Base-by-base conservation (phyloP, 805 yeast species). In the Starmera caribaea region DNA sequence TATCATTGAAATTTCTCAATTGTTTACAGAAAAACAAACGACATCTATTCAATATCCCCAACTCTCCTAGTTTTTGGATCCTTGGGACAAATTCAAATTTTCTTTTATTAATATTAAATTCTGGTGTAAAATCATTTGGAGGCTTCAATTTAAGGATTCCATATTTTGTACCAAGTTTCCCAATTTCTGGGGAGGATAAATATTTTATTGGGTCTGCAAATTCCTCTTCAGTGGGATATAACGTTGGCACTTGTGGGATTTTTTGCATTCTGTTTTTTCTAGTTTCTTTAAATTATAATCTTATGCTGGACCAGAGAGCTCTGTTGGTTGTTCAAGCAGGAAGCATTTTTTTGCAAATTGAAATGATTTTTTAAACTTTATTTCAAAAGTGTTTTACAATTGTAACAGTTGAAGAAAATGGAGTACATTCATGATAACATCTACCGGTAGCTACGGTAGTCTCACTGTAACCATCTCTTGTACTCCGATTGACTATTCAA, bases 81-180 rank as follows among this genome's bases (percentile, higher is more conserved):
- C 94, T 58, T 8, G 87, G 81, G 45, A 74, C 79, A 52, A 84
- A 83, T 37, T 59, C 67, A 57, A 83, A 82, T n/a, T 53, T 54
- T 7, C 61, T 50, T 35, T 65, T 62, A 37, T 81, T 67, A 16
- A 82, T 61, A 40, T 76, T 67, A 45, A 81, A 69, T 0, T 74
- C 75, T 3, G 71, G 80, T 15, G 60, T 54, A 64, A 73, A 74
- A 2, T 47, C 50, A 0, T 43, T 42, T 0, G 90, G 89, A 5
- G 94, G 80, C 7, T 73, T 64, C 3, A 89, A 55, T 52, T 88
- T 89, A 34, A 87, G 59, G 51, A 92, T 88, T 0, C 96, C 96
- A 55, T 69, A 76, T 26, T 61, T 55, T 28, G 55, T 59, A 3
- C 92, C 95, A 9, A 68, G 49, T 3, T 50, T 37, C 3, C 49